These are phyloP conservation scores for Neofusicoccum sp. DNA, from an alignment of 2,329 filamentous ascomycete species.

Conservation along the genomic window DNA sequence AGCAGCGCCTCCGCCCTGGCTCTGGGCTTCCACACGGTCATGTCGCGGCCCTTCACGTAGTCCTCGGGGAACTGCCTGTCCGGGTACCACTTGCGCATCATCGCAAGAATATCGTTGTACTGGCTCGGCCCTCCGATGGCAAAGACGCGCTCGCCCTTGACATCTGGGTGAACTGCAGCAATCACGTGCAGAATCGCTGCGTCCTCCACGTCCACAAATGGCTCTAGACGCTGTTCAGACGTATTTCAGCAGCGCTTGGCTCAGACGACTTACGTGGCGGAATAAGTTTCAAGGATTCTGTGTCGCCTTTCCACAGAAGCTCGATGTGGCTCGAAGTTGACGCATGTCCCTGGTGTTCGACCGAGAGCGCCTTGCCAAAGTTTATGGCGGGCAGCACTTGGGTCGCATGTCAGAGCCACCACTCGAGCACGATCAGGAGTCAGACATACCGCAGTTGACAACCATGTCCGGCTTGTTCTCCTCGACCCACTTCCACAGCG, in stretches of 20 bases:
- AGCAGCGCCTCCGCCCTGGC: conserved; percentile 7
- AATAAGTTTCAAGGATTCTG: not conserved
- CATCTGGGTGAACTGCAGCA: conserved; percentile 21
- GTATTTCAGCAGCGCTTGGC: not conserved
- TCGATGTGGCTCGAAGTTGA: conserved; percentile 20
- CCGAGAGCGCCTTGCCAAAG: conserved; percentile 21
- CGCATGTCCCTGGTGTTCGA: conserved; percentile 22
- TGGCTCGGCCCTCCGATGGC: conserved; percentile 20
- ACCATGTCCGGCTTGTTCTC: conserved; percentile 41
- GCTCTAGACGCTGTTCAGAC: conserved; percentile 13
- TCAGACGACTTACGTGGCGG: not conserved
- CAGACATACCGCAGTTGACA: conserved; percentile 32
- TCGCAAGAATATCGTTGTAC: conserved; percentile 21
- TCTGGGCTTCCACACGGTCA: not conserved
- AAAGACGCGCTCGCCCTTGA: conserved; percentile 23
- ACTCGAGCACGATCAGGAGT: not conserved
- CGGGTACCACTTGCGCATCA: conserved; percentile 15
- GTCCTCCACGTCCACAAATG: conserved; percentile 25
- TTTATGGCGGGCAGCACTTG: conserved; percentile 17
- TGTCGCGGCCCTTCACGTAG: conserved; percentile 5
- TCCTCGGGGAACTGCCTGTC: conserved; percentile 1
- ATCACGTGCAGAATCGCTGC: conserved; percentile 25
- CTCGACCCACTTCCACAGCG: conserved; percentile 43
- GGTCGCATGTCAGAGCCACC: not conserved
- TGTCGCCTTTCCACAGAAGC: conserved; percentile 21